These are phyloP conservation scores for Kurtzmaniella cleridarum DNA, from an alignment of 805 yeast genomes.

Conservation along the genomic window DNA sequence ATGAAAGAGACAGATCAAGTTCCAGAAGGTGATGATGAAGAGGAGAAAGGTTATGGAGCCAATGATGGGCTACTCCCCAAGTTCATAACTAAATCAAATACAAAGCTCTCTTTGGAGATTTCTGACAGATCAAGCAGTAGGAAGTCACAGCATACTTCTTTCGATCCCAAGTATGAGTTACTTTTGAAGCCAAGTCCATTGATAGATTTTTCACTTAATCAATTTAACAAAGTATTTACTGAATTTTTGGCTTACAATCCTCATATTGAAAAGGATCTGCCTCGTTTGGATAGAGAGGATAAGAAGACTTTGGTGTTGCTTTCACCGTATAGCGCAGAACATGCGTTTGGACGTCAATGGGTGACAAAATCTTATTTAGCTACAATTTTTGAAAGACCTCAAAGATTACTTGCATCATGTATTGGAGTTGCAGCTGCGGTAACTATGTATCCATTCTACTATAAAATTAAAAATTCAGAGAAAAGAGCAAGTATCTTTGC, in stretches of 20 bases:
- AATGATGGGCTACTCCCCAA: conserved; percentile 19
- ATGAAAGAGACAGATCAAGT: conserved; percentile 6
- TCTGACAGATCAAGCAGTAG: conserved; percentile 3
- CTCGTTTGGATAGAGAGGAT: conserved; percentile 24
- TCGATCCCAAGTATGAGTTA: conserved; percentile 20
- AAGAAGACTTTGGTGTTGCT: conserved; percentile 56
- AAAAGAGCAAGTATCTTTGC: conserved; percentile 45
- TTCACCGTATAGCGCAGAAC: conserved; percentile 67
- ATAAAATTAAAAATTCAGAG: conserved; percentile 42
- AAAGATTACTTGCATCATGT: conserved; percentile 69
- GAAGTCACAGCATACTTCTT: conserved; percentile 3
- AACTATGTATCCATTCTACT: conserved; percentile 59
- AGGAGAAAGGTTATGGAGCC: conserved; percentile 31
- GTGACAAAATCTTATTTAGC: conserved; percentile 59
- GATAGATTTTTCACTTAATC: conserved; percentile 28
- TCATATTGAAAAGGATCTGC: conserved; percentile 36
- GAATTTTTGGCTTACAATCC: conserved; percentile 39
- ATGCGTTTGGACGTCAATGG: conserved; percentile 74
- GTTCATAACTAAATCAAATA: conserved; percentile 21
- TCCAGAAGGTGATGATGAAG: conserved; percentile 14
- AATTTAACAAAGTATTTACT: conserved; percentile 39
- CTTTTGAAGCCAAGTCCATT: conserved; percentile 29
- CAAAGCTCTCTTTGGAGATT: conserved; percentile 3
- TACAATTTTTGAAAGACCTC: conserved; percentile 79
- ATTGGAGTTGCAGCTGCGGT: conserved; percentile 74